These are phyloP conservation scores for Yamadazyma endophytica DNA, from an alignment of 805 yeast genomes.

Conservation along the genomic window DNA sequence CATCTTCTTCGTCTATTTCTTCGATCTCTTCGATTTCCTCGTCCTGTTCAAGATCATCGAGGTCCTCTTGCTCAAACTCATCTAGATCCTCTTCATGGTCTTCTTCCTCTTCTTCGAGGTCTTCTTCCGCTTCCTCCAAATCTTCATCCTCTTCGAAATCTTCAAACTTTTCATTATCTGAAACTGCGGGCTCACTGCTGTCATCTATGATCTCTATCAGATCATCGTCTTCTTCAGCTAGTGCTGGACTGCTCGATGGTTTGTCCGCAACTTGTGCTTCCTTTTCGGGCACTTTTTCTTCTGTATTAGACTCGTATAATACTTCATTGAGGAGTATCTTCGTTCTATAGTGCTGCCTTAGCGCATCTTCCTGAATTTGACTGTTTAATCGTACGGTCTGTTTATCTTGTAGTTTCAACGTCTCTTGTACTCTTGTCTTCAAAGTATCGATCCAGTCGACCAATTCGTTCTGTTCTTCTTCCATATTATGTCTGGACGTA, in stretches of 20 bases:
- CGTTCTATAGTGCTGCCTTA: constrained; percentile 18
- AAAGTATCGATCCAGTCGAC: constrained; percentile 28
- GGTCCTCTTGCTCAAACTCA: constrained; percentile 34
- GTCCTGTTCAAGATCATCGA: neutral
- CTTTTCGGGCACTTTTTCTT: neutral
- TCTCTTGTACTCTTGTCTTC: constrained; percentile 15
- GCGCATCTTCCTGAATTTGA: constrained; percentile 12
- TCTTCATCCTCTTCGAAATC: constrained; percentile 1
- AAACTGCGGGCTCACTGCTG: constrained; percentile 2
- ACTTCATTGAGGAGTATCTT: constrained; percentile 7
- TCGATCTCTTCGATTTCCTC: constrained; percentile 12
- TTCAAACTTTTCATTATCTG: constrained; percentile 1
- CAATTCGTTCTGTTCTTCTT: constrained; percentile 18
- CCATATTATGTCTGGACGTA: too few relatives aligned
- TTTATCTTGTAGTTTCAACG: constrained; percentile 15
- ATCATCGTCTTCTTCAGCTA: too few relatives aligned
- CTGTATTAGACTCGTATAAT: neutral
- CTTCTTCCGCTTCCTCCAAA: neutral
- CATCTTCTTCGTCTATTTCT: constrained; percentile 39
- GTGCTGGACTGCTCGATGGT: too few relatives aligned
- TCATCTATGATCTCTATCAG: too few relatives aligned
- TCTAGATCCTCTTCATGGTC: constrained; percentile 18
- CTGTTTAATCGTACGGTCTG: constrained; percentile 13
- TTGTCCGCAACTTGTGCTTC: neutral
- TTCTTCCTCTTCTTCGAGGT: neutral